These are phyloP conservation scores for Penicillium sp. DNA, from an alignment of 2,329 filamentous ascomycete species.

Conservation along the genomic window DNA sequence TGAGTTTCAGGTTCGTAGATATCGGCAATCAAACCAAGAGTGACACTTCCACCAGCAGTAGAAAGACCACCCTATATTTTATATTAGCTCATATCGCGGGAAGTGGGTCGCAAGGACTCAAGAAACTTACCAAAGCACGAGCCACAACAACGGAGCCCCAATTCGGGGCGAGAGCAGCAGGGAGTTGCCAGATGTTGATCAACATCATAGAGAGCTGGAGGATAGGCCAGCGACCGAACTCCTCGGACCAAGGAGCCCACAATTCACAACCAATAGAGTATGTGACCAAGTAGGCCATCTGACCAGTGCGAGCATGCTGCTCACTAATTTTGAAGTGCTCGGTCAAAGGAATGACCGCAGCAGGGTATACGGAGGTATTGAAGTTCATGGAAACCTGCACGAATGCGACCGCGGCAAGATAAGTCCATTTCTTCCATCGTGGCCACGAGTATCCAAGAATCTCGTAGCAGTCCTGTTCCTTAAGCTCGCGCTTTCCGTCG, in stretches of 20 bases:
- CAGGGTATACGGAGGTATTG: constrained; percentile 70
- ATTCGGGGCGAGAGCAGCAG: constrained; percentile 68
- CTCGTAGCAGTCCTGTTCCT: constrained; percentile 59
- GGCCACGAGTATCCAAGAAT: constrained; percentile 61
- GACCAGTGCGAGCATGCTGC: constrained; percentile 67
- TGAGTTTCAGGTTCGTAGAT: constrained; percentile 56
- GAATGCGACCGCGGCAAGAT: constrained; percentile 60
- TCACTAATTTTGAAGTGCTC: constrained; percentile 65
- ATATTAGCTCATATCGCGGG: not conserved
- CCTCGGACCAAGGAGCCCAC: constrained; percentile 82
- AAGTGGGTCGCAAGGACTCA: not conserved
- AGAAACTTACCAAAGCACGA: constrained; percentile 51
- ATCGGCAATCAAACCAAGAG: constrained; percentile 61
- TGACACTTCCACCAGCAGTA: constrained; percentile 61
- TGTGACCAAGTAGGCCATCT: constrained; percentile 71
- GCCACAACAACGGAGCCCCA: constrained; percentile 66
- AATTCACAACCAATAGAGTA: constrained; percentile 83
- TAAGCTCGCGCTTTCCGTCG: constrained; percentile 35
- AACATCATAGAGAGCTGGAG: constrained; percentile 70
- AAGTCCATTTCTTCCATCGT: constrained; percentile 35
- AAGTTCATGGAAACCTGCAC: constrained; percentile 75
- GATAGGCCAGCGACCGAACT: constrained; percentile 72
- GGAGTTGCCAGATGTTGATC: constrained; percentile 73
- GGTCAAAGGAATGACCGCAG: constrained; percentile 63
- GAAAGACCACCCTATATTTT: constrained; percentile 51